A percentile compares a stretch with the other conserved stretches of the same genome.
phyloP scores from a whole-genome alignment of 2,329 filamentous ascomycete genomes.

The Trichothecium sympodiale region DNA sequence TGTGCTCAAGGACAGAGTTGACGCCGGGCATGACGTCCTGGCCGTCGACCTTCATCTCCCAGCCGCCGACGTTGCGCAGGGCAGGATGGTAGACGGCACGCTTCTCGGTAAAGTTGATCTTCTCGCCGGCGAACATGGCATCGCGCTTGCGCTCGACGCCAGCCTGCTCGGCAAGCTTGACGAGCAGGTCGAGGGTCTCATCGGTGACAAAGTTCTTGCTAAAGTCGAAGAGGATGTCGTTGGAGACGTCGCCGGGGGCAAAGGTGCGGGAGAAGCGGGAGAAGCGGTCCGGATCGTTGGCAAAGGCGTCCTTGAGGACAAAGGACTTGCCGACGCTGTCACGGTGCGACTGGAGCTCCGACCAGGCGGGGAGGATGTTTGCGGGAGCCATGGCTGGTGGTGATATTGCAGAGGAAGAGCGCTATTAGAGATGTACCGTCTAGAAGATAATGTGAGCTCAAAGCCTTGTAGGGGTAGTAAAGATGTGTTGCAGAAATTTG shows the following conservation, averaged over 20 bases:
- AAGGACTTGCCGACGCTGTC: conserved; percentile 78
- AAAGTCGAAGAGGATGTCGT: conserved; percentile 94
- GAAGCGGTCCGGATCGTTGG: conserved; percentile 80
- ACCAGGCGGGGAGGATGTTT: conserved; percentile 77
- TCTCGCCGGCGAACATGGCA: conserved; percentile 93
- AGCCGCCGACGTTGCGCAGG: conserved; percentile 78
- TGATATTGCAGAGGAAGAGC: not conserved
- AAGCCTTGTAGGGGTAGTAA: not conserved
- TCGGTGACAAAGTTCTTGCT: conserved; percentile 97
- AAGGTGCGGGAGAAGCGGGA: conserved; percentile 83
- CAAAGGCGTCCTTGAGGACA: conserved; percentile 86
- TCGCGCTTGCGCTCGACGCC: conserved; percentile 87
- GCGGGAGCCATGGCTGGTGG: conserved; percentile 60
- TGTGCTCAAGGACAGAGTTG: conserved; percentile 84
- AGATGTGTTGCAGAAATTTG: no score
- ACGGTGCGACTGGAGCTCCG: conserved; percentile 83
- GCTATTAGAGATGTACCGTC: not conserved
- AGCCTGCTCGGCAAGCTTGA: conserved; percentile 86
- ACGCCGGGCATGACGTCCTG: conserved; percentile 87
- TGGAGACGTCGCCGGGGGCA: conserved; percentile 65
- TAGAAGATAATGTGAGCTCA: not conserved
- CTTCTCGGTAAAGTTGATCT: conserved; percentile 99
- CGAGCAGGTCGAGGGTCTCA: conserved; percentile 76
- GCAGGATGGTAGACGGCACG: conserved; percentile 93
- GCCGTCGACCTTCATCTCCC: conserved; percentile 76